phyloP scores from a whole-genome alignment of 495 filamentous ascomycete genomes.

The Annulohypoxylon moriforme region DNA sequence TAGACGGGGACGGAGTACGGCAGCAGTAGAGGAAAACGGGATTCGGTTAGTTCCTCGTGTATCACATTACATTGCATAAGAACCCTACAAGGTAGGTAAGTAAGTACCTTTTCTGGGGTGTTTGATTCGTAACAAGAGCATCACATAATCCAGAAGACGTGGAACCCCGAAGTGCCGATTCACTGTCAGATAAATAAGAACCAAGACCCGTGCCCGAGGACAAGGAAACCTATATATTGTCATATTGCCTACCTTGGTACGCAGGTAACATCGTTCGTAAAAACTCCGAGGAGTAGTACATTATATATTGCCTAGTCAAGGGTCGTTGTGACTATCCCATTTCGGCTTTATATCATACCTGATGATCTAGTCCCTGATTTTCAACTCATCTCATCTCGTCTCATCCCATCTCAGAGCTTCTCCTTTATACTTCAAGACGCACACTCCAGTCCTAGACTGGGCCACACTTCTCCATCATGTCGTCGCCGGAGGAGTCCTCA shows the following conservation, averaged over 20 bases:
- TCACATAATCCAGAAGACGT: slow-evolving; percentile 9
- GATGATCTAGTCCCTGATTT: background rate
- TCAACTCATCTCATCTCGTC: background rate
- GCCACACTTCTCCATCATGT: slow-evolving; percentile 21
- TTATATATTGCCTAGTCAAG: background rate
- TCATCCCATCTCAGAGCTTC: background rate
- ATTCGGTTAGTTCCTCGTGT: slow-evolving; percentile 9
- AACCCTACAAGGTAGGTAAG: background rate
- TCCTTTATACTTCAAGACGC: background rate
- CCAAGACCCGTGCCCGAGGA: background rate
- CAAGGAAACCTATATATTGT: slow-evolving; percentile 8
- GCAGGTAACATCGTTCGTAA: background rate
- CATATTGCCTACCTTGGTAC: background rate
- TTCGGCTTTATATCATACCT: background rate
- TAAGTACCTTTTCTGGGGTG: background rate
- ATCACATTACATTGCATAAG: slow-evolving; percentile 18
- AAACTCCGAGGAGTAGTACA: background rate
- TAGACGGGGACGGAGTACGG: background rate
- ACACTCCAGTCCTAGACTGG: background rate
- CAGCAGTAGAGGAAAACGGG: background rate
- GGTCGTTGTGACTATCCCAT: background rate
- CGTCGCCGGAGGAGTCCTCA: slow-evolving; percentile 32
- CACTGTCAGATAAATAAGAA: background rate
- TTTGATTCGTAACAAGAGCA: background rate
- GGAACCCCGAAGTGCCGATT: slow-evolving; percentile 14